A percentile compares a stretch with the other conserved stretches of the same genome.
These are phyloP conservation scores for Candida wancherniae DNA, from an alignment of 805 yeast genomes.

Conservation along the genomic window DNA sequence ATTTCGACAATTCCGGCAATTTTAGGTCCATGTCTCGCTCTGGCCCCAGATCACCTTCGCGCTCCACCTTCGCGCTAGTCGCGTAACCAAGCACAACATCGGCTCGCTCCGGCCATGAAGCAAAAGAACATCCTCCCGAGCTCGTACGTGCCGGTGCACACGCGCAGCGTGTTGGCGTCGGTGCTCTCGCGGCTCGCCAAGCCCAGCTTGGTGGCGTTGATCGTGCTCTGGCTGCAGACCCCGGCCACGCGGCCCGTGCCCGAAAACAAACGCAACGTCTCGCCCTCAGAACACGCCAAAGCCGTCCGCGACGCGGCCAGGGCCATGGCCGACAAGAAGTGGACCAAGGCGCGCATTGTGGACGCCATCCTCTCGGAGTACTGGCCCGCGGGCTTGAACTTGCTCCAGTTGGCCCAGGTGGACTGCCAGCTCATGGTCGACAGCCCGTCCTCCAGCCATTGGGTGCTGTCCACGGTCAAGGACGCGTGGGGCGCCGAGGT, in stretches of 20 bases:
- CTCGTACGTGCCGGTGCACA: constrained; percentile 32
- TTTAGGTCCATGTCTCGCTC: too few species aligned
- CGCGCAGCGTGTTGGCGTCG: constrained; percentile 16
- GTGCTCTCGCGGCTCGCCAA: constrained; percentile 30
- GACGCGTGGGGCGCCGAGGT: constrained; percentile 28
- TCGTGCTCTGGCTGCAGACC: constrained; percentile 32
- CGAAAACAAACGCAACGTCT: constrained; percentile 2
- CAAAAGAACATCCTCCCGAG: constrained; percentile 33
- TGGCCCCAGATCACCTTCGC: too few species aligned
- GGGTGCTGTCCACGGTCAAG: constrained; percentile 47
- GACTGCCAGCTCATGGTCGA: constrained; percentile 65
- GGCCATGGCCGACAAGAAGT: constrained; percentile 11
- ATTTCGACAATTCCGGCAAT: too few species aligned
- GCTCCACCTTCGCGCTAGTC: too few species aligned
- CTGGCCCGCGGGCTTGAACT: constrained; percentile 56
- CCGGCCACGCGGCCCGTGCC: constrained; percentile 20
- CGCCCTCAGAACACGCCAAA: constrained; percentile 8
- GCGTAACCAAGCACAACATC: too few species aligned
- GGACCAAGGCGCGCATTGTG: constrained; percentile 31
- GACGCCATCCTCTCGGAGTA: constrained; percentile 45
- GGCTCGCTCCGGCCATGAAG: too few species aligned
- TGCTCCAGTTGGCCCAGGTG: constrained; percentile 64
- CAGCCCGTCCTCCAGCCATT: constrained; percentile 43
- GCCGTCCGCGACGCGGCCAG: constrained; percentile 9
- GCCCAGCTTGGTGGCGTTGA: constrained; percentile 27